Evolutionary conservation across 2,329 filamentous ascomycete species (phyloP).

Genomic region (Aotearoamyces nothofagi): DNA sequence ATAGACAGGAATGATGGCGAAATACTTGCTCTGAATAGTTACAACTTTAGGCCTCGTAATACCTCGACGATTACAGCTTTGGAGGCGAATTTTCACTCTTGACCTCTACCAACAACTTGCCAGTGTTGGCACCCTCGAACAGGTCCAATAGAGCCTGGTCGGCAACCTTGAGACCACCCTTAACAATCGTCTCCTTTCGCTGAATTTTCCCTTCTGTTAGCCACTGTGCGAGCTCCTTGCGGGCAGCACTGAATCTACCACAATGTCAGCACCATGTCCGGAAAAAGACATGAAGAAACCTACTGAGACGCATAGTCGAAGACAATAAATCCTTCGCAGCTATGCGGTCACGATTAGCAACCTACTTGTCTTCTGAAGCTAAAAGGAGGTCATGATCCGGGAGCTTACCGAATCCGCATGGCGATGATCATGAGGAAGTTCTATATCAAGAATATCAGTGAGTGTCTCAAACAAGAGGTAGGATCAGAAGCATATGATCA

Average conservation of each 20-base stretch:
- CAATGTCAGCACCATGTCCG: too few species aligned
- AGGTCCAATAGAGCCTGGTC: slow-evolving; percentile 47
- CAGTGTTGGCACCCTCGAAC: slow-evolving; percentile 56
- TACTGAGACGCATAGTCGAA: slow-evolving; percentile 50
- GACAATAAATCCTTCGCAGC: slow-evolving; percentile 59
- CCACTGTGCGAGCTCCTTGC: slow-evolving; percentile 49
- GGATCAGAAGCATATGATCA: too few species aligned
- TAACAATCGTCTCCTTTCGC: slow-evolving; percentile 54
- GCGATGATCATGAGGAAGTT: slow-evolving; percentile 35
- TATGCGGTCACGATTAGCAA: too few species aligned
- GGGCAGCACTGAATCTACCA: slow-evolving; percentile 35
- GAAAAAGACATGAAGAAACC: too few species aligned
- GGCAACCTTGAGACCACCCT: slow-evolving; percentile 49
- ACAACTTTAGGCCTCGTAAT: too few species aligned
- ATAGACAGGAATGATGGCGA: too few species aligned
- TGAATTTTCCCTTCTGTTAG: slow-evolving; percentile 57
- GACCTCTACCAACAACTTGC: slow-evolving; percentile 32
- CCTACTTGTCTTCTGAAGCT: too few species aligned
- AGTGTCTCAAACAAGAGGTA: neutral
- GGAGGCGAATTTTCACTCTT: slow-evolving; percentile 23
- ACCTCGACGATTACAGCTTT: slow-evolving; percentile 22
- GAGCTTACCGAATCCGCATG: slow-evolving; percentile 33
- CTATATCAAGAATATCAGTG: slow-evolving; percentile 12
- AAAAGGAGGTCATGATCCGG: neutral
- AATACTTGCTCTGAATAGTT: too few species aligned